A percentile compares a stretch with the other conserved stretches of the same genome.
Conservation (phyloP, 139 green algal species). For the Coccomyxa sp. region DNA sequence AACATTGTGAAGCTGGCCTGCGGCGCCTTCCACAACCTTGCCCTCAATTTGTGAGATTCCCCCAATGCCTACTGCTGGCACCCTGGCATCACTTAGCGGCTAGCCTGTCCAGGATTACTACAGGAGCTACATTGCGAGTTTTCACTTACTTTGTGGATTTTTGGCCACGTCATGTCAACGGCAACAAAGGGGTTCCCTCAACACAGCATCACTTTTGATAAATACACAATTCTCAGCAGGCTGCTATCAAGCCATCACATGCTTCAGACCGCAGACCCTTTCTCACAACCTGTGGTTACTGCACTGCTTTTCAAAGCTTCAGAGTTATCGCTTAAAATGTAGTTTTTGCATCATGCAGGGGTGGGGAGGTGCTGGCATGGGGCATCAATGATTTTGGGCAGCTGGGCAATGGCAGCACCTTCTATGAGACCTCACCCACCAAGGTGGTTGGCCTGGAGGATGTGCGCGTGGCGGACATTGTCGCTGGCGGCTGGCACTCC, state of each 20-base stretch:
- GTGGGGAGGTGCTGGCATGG: constrained; percentile 33
- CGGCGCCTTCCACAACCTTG: constrained; percentile 87
- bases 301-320: too few species aligned
- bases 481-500: constrained; percentile 81
- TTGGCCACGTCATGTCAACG: background rate
- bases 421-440: constrained; percentile 46
- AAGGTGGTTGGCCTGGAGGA: constrained; percentile 49
- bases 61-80: background rate
- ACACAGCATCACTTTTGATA: too few species aligned
- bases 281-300: too few species aligned
- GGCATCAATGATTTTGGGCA: constrained; percentile 89
- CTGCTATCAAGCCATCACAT: too few species aligned
- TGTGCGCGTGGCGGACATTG: constrained; percentile 64
- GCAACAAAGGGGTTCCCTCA: too few species aligned
- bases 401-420: constrained; percentile 78
- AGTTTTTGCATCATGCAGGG: background rate
- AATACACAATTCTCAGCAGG: too few species aligned
- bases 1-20: constrained; percentile 63
- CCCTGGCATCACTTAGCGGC: background rate
- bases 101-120: background rate
- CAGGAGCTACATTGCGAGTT: background rate
- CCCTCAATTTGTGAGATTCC: constrained; percentile 36
- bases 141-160: background rate
- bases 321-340: too few species aligned
- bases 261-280: too few species aligned